Percentiles rank a stretch among this genome's conserved stretches.
phyloP scores from a whole-genome alignment of 179 eudicot genomes.

The Actinidia polygama region DNA sequence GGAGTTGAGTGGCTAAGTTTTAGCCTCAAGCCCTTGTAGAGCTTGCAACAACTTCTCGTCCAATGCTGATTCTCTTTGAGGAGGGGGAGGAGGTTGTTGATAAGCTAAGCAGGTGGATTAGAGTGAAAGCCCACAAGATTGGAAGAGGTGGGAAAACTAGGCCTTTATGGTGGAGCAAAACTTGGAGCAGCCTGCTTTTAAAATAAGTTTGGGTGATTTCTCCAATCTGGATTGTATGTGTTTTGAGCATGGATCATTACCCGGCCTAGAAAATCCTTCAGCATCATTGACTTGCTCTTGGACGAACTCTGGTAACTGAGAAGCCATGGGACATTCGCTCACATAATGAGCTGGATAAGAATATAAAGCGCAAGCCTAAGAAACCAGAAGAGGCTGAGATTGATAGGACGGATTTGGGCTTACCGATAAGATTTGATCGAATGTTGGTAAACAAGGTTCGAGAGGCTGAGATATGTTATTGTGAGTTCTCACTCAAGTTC shows the following conservation, averaged over 20 bases:
- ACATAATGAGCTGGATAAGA: neutral
- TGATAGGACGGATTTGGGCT: no score
- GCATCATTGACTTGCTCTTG: neutral
- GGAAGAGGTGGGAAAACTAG: neutral
- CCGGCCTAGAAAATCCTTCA: neutral
- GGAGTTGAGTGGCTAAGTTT: no score
- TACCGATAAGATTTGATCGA: no score
- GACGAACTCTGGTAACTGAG: neutral
- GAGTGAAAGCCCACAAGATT: neutral
- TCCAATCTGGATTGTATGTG: neutral
- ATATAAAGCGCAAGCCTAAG: neutral
- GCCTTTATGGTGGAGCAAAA: neutral
- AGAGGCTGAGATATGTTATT: neutral
- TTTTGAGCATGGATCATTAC: neutral
- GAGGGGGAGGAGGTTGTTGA: neutral
- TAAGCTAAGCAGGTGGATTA: neutral
- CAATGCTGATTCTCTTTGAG: no score
- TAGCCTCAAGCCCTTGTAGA: no score
- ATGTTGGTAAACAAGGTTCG: no score
- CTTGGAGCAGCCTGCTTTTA: neutral
- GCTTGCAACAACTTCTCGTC: no score
- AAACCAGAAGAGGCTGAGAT: no score
- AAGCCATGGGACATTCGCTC: no score
- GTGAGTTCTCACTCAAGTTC: neutral
- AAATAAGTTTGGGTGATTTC: neutral